Evolutionary conservation across 2,329 filamentous ascomycete genomes (phyloP).

Genomic region (Verticillium dahliae): DNA sequence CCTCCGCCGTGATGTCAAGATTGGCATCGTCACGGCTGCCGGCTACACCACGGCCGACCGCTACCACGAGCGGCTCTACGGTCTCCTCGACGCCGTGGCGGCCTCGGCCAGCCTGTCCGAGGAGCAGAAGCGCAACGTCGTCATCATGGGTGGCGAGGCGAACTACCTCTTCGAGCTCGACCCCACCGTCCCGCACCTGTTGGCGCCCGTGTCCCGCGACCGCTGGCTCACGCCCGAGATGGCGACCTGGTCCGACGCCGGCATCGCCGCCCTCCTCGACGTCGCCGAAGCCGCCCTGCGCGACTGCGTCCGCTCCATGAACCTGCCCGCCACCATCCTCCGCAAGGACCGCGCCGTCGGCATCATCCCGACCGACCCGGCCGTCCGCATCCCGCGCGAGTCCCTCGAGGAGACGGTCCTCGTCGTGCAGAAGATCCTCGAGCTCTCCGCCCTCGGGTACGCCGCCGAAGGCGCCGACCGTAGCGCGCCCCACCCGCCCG

Average conservation of each 20-base stretch:
- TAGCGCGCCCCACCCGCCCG: not conserved
- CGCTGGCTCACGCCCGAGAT: constrained; percentile 75
- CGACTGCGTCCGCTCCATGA: constrained; percentile 74
- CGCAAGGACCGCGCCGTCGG: constrained; percentile 86
- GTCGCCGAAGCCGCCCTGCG: constrained; percentile 78
- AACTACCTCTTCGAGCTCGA: constrained; percentile 90
- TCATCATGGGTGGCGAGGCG: constrained; percentile 92
- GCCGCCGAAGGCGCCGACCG: constrained; percentile 20
- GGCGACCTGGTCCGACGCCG: constrained; percentile 67
- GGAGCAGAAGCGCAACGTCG: constrained; percentile 67
- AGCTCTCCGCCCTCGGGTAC: constrained; percentile 56
- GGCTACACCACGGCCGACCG: constrained; percentile 83
- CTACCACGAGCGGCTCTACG: constrained; percentile 83
- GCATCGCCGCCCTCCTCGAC: constrained; percentile 77
- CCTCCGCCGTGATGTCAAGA: constrained; percentile 68
- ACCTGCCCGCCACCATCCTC: constrained; percentile 71
- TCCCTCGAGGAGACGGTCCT: constrained; percentile 93
- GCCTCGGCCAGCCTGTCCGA: constrained; percentile 51
- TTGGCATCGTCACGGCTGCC: constrained; percentile 94
- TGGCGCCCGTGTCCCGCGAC: constrained; percentile 59
- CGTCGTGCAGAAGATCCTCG: constrained; percentile 86
- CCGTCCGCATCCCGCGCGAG: constrained; percentile 71
- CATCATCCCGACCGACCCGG: constrained; percentile 59
- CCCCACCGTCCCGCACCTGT: constrained; percentile 54
- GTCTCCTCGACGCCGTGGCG: constrained; percentile 74